A percentile compares a stretch with the other conserved stretches of the same genome.
phyloP scores from a whole-genome alignment of 768 basidiomycete species.

The Cyathus striatus region DNA sequence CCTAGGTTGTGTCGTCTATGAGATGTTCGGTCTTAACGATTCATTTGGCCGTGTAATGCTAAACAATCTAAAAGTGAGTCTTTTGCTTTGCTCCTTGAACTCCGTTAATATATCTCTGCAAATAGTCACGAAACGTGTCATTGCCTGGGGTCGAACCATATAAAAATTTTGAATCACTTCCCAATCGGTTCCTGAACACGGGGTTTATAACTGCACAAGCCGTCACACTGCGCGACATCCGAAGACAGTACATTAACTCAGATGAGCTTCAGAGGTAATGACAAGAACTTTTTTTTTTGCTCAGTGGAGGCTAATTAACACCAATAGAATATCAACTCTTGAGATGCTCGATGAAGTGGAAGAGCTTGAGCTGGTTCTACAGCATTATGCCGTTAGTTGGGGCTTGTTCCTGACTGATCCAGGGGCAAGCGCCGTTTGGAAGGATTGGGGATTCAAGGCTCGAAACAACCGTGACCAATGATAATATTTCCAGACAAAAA shows the following conservation, averaged over 20 bases:
- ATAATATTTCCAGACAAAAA: too few species aligned
- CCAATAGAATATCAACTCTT: conserved; percentile 61
- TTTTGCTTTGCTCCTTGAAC: background rate
- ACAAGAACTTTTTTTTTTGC: background rate
- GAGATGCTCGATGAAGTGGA: conserved; percentile 94
- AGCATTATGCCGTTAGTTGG: conserved; percentile 91
- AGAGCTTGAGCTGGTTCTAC: conserved; percentile 85
- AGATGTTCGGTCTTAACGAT: conserved; percentile 89
- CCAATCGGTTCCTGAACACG: conserved; percentile 45
- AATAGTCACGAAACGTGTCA: conserved; percentile 63
- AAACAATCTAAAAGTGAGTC: conserved; percentile 70
- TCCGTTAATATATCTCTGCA: conserved; percentile 1
- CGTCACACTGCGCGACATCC: conserved; percentile 66
- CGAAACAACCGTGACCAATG: too few species aligned
- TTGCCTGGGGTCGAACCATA: conserved; percentile 73
- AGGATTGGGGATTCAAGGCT: conserved; percentile 31
- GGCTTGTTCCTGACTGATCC: conserved; percentile 22
- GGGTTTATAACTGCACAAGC: conserved; percentile 55
- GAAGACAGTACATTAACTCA: conserved; percentile 38
- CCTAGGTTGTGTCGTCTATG: conserved; percentile 71
- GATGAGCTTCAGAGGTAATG: conserved; percentile 56
- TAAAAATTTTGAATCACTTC: conserved; percentile 47
- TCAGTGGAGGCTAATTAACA: conserved; percentile 1
- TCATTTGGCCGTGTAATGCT: conserved; percentile 92
- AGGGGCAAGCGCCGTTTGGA: conserved; percentile 19